Percentiles rank a stretch among this genome's conserved stretches.
Conservation (phyloP, 768 basidiomycete genomes). For the Pulveroboletus ravenelii region DNA sequence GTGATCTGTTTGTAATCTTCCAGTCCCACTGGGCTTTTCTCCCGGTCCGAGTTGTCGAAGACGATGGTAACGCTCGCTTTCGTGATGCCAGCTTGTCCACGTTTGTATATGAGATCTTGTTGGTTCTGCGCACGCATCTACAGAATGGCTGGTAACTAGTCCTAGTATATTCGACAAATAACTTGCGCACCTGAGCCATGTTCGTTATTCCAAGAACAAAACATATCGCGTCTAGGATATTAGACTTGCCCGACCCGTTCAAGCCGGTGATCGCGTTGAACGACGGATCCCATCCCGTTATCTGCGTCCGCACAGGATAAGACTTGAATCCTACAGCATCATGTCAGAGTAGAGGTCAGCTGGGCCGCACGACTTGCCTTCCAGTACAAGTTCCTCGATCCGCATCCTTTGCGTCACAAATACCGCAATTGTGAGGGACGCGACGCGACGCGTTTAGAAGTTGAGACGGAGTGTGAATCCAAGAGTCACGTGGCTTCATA, state of each 20-base stretch:
- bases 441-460: constrained; percentile 29
- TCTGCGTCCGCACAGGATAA: constrained; percentile 92
- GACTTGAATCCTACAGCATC: constrained; percentile 82
- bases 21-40: constrained; percentile 77
- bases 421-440: constrained; percentile 7
- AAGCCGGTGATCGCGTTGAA: constrained; percentile 99
- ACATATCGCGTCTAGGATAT: constrained; percentile 98
- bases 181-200: constrained; percentile 69
- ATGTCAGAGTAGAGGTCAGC: background rate
- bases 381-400: constrained; percentile 92
- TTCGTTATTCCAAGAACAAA: constrained; percentile 98
- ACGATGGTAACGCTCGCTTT: constrained; percentile 98
- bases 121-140: constrained; percentile 95
- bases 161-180: background rate
- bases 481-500: constrained; percentile 15
- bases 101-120: constrained; percentile 98
- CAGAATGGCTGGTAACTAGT: background rate
- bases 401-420: constrained; percentile 53
- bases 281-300: constrained; percentile 94
- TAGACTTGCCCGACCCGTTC: constrained; percentile 96
- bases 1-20: constrained; percentile 85
- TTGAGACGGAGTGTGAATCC: constrained; percentile 26
- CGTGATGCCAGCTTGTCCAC: constrained; percentile 94
- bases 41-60: constrained; percentile 92
- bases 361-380: constrained; percentile 45